Evolutionary conservation across 768 basidiomycete species (phyloP).

Genomic region (Pleurotus tuber-regium): DNA sequence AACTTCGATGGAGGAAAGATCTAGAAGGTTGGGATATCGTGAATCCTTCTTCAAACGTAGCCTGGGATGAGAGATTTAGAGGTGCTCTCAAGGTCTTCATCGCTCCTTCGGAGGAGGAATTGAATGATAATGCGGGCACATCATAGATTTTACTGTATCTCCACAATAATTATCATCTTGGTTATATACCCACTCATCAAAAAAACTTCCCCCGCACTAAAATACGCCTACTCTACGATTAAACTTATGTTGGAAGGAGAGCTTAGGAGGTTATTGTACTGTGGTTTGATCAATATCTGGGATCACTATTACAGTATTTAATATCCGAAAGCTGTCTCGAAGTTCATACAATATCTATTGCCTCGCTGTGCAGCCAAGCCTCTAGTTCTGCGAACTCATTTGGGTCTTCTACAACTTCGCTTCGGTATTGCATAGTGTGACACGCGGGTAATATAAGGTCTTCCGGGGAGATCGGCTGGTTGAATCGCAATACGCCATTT

Average conservation of each 20-base stretch:
- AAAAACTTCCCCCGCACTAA: background rate
- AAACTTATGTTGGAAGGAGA: background rate
- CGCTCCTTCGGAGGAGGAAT: conserved; percentile 31
- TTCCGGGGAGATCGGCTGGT: conserved; percentile 1
- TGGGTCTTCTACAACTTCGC: background rate
- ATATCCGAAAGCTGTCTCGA: too few relatives aligned
- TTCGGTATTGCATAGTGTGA: background rate
- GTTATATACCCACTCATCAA: background rate
- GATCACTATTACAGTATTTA: too few relatives aligned
- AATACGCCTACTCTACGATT: background rate
- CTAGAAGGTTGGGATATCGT: conserved; percentile 79
- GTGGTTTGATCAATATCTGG: too few relatives aligned
- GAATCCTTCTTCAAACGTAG: conserved; percentile 55
- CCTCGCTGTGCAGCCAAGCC: conserved; percentile 65
- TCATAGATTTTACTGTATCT: conserved; percentile 11
- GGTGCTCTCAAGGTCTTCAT: conserved; percentile 60
- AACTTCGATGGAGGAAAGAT: conserved; percentile 81
- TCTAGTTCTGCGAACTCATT: conserved; percentile 67
- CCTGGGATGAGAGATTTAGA: conserved; percentile 77
- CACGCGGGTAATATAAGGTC: background rate
- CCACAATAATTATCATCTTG: too few relatives aligned
- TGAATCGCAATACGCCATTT: conserved; percentile 7
- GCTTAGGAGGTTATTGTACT: too few relatives aligned
- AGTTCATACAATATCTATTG: conserved; percentile 55
- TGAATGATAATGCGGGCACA: background rate